Base-by-base conservation (phyloP, 768 basidiomycete genomes). In the Omphalotus guepiniiformis region DNA sequence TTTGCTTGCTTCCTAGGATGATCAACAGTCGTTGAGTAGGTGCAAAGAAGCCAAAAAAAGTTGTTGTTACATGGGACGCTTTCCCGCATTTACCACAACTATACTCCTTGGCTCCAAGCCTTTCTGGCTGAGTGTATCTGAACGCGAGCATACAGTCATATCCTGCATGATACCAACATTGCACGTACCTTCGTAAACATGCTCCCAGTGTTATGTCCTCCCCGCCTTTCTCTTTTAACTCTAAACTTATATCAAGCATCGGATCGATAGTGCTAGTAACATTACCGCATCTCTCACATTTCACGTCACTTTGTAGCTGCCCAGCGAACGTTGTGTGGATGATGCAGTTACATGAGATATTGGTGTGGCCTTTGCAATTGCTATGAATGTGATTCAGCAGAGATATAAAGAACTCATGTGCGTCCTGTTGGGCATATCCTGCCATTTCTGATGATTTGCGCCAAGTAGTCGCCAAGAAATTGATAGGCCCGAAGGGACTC, bases 371-470 rank as follows among this genome's bases (percentile, higher is more conserved):
- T 30, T 84, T 74, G 9, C 85, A 85, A 29, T 80, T 87, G 16
- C 73, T 71, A 61, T 98, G 94, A 9, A 96, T 87, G 54, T 92
- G 87, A 58, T 94, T 93, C 21, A 97, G 71, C 0, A 83, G 79
- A 15, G 84, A 76, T 23, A 91, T 88, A 63, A 91, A 88, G 60
- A 83, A 87, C 63, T 91, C 86, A 71, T 94, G 92, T 2, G 92
- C 90, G 52, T 97, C 94, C 59, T 95, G 95, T 62, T 98, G 95
- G 0, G 90, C 82, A 58, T 97, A 92, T 2, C 93, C 94, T 4
- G 91, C 81, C 22, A 97, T 72, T 51, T 95, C 92, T 0, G 84
- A 67, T 0, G 86, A 83, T 52, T 75, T 77, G 55, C 75, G 80
- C 94, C 93, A 97, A 27, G 86, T 88, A 22, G 87, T 83, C 12